A percentile compares a stretch with the other conserved stretches of the same genome.
These are phyloP conservation scores for Lecanicillium sp. DNA, from an alignment of 2,329 filamentous ascomycete genomes.

Conservation along the genomic window DNA sequence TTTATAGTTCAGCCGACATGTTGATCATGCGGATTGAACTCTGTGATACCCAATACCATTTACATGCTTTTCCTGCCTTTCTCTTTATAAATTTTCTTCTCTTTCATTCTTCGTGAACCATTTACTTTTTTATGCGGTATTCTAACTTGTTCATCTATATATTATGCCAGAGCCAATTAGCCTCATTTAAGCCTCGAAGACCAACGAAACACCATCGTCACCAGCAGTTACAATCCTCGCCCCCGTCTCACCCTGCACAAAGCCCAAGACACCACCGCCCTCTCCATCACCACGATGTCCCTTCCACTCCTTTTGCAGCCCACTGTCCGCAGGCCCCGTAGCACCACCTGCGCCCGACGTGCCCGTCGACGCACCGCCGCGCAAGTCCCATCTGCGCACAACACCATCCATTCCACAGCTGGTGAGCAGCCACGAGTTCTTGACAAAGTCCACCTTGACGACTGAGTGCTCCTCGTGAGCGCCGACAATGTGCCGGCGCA, in stretches of 20 bases:
- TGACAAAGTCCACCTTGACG: slow-evolving; percentile 85
- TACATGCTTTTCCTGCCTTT: slow-evolving; percentile 2
- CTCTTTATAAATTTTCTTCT: neutral
- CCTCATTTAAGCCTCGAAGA: slow-evolving; percentile 49
- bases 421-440: slow-evolving; percentile 62
- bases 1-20: too few species aligned
- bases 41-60: too few species aligned
- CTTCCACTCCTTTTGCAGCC: slow-evolving; percentile 78
- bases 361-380: slow-evolving; percentile 31
- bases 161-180: too few species aligned
- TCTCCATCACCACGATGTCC: slow-evolving; percentile 80
- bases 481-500: slow-evolving; percentile 71
- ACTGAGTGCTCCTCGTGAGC: slow-evolving; percentile 86
- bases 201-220: slow-evolving; percentile 67
- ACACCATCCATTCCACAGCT: slow-evolving; percentile 89
- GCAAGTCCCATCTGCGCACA: slow-evolving; percentile 76
- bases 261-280: slow-evolving; percentile 81
- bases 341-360: slow-evolving; percentile 16
- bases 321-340: slow-evolving; percentile 40
- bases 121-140: neutral
- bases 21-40: too few species aligned
- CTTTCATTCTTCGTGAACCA: slow-evolving; percentile 1
- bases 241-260: slow-evolving; percentile 73
- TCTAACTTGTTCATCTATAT: neutral
- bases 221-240: slow-evolving; percentile 79